A percentile compares a stretch with the other conserved stretches of the same genome.
phyloP scores from a whole-genome alignment of 2,329 filamentous ascomycete species.

The Nannizzia gypsea region DNA sequence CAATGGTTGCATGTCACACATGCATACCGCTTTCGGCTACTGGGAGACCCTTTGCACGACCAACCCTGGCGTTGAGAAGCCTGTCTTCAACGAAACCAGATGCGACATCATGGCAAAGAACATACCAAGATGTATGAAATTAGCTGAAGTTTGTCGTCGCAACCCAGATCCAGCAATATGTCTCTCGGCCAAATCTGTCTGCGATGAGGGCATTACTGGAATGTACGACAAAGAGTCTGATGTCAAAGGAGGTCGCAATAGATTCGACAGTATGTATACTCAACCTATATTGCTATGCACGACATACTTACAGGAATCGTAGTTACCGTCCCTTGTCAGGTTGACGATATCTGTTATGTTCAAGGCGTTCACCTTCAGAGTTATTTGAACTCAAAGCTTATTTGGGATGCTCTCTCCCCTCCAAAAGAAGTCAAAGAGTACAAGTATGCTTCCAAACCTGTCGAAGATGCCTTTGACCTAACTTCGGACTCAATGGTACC shows the following conservation, averaged over 20 bases:
- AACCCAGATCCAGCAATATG: constrained; percentile 35
- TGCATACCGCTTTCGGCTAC: constrained; percentile 31
- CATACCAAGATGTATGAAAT: constrained; percentile 33
- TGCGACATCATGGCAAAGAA: constrained; percentile 31
- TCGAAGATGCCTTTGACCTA: neutral
- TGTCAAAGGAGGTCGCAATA: constrained; percentile 28
- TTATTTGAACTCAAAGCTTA: constrained; percentile 25
- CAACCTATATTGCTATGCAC: neutral
- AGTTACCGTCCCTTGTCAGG: neutral
- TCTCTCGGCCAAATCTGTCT: constrained; percentile 26
- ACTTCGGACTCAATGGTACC: neutral
- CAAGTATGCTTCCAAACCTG: constrained; percentile 13
- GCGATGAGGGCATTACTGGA: constrained; percentile 28
- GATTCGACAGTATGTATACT: constrained; percentile 28
- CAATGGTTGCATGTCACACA: constrained; percentile 34
- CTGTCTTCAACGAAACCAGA: neutral
- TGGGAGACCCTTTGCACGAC: constrained; percentile 37
- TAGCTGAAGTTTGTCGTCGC: constrained; percentile 29
- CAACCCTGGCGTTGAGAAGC: constrained; percentile 27
- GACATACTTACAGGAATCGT: neutral
- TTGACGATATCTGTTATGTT: constrained; percentile 10
- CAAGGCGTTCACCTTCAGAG: constrained; percentile 21
- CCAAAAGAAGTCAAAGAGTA: constrained; percentile 26
- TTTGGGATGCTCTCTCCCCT: constrained; percentile 24
- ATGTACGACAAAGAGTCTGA: constrained; percentile 33